Evolutionary conservation across 768 basidiomycete species (phyloP).

Genomic region (Lentinus brumalis): DNA sequence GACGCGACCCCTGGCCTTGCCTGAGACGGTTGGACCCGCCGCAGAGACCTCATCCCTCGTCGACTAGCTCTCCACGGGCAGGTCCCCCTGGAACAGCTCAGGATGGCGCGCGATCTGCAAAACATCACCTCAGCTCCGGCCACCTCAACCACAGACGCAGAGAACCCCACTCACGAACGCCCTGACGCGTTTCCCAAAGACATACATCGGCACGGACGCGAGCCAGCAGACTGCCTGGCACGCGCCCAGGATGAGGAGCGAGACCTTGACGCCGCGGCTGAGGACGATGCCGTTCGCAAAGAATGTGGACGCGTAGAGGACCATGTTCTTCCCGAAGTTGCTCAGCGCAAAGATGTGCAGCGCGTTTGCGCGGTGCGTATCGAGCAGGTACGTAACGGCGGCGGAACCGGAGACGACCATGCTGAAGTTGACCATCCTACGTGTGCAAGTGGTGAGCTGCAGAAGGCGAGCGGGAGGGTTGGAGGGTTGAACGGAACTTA

Average conservation of each 20-base stretch:
- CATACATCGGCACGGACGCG: conserved; percentile 46
- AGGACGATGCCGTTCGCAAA: conserved; percentile 46
- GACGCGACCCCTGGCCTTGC: too few relatives aligned
- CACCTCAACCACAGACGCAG: neutral
- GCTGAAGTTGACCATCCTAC: conserved; percentile 46
- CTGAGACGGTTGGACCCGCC: too few relatives aligned
- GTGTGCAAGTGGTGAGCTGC: neutral
- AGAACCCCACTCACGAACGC: conserved; percentile 38
- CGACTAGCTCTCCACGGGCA: neutral
- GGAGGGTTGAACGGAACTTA: neutral
- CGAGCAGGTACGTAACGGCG: conserved; percentile 47
- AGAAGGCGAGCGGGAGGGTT: neutral
- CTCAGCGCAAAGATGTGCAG: conserved; percentile 43
- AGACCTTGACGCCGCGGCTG: conserved; percentile 39
- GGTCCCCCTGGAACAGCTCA: neutral
- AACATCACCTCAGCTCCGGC: neutral
- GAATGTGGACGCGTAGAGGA: conserved; percentile 47
- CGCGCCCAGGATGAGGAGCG: conserved; percentile 42
- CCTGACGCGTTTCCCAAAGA: conserved; percentile 45
- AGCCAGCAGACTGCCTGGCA: conserved; percentile 45
- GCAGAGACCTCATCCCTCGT: too few relatives aligned
- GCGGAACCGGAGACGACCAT: conserved; percentile 45
- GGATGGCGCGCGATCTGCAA: conserved; percentile 1
- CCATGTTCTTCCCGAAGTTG: conserved; percentile 48
- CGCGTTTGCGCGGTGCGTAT: conserved; percentile 44